These are phyloP conservation scores for Lizonia empirigonia DNA, from an alignment of 2,329 filamentous ascomycete genomes.

Conservation along the genomic window DNA sequence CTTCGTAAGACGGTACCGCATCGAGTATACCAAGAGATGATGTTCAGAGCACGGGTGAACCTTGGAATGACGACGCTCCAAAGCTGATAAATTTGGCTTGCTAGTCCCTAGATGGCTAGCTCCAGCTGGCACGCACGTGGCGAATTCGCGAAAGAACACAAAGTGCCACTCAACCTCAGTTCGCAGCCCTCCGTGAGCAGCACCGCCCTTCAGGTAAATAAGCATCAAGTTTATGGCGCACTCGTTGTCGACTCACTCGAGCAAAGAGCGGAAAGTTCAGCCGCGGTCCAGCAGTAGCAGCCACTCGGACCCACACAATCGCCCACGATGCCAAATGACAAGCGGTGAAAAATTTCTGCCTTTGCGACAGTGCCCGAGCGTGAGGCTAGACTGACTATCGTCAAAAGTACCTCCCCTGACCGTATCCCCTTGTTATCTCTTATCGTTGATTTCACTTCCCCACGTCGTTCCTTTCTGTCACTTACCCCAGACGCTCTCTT, in stretches of 20 bases:
- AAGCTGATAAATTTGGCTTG: no score
- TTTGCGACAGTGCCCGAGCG: constrained; percentile 33
- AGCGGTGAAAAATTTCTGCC: constrained; percentile 42
- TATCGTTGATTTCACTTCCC: constrained; percentile 25
- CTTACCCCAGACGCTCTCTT: constrained; percentile 12
- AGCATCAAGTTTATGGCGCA: neutral
- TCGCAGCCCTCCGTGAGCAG: neutral
- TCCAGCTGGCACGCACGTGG: constrained; percentile 4
- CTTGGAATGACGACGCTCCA: constrained; percentile 1
- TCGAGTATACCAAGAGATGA: constrained; percentile 25
- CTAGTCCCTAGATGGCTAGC: neutral
- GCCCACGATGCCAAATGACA: constrained; percentile 34
- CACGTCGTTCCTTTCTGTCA: constrained; percentile 25
- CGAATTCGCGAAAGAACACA: neutral
- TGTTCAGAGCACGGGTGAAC: constrained; percentile 5
- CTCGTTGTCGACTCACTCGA: neutral
- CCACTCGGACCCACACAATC: constrained; percentile 18
- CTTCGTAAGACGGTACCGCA: constrained; percentile 15
- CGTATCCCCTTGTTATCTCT: constrained; percentile 24
- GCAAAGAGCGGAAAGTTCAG: neutral
- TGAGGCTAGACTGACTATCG: constrained; percentile 34
- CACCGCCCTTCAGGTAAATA: neutral
- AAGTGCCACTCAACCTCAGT: constrained; percentile 5
- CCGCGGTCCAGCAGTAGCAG: neutral
- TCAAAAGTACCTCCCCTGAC: constrained; percentile 17